A percentile compares a stretch with the other conserved stretches of the same genome.
Conservation (phyloP, 2,329 filamentous ascomycete genomes). For the Diplodia corticola region DNA sequence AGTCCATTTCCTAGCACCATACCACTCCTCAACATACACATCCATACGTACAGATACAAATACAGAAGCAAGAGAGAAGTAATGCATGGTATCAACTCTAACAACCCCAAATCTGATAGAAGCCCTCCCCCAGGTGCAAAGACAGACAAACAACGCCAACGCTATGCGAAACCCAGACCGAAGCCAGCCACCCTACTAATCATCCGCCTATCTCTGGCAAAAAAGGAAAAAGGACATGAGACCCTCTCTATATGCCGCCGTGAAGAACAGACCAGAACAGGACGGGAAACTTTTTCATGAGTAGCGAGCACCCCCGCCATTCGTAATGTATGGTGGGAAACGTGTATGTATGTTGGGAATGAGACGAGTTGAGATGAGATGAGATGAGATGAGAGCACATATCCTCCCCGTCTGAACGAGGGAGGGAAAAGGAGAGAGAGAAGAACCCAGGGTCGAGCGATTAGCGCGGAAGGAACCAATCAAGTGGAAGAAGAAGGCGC, state of each 20-base stretch:
- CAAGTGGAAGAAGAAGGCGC: background rate
- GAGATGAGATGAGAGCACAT: background rate
- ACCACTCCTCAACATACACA: background rate
- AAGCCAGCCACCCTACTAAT: background rate
- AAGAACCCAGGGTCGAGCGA: background rate
- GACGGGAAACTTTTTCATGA: background rate
- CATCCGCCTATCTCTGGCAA: background rate
- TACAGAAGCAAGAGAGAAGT: background rate
- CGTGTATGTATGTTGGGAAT: background rate
- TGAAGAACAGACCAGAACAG: background rate
- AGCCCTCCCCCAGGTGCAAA: background rate
- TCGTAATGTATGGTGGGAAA: background rate
- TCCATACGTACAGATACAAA: background rate
- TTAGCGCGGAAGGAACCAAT: background rate
- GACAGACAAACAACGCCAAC: constrained; percentile 16
- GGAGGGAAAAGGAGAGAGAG: background rate
- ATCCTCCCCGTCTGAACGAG: too few species aligned
- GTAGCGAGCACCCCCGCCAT: background rate
- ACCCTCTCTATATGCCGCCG: background rate
- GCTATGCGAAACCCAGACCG: constrained; percentile 7
- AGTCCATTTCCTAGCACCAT: background rate
- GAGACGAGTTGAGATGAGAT: constrained; percentile 4
- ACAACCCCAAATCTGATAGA: background rate
- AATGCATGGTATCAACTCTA: background rate
- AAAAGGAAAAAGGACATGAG: background rate